These are phyloP conservation scores for Diaporthe sp. DNA, from an alignment of 2,329 filamentous ascomycete species.

Conservation along the genomic window DNA sequence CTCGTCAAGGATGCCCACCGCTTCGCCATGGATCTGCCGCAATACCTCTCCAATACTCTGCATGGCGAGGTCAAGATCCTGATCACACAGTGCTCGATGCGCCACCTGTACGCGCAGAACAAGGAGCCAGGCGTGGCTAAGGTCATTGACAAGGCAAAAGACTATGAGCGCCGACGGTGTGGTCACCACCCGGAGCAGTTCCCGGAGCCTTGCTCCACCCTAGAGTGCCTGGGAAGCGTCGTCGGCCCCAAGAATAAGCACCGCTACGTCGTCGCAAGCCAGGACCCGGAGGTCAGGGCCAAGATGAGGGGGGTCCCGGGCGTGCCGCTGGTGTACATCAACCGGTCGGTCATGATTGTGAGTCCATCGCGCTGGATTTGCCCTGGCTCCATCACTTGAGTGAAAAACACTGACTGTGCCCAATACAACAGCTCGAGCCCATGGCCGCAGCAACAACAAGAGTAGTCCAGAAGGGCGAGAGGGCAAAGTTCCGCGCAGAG, in stretches of 20 bases:
- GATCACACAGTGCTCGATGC: conserved; percentile 76
- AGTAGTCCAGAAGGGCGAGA: conserved; percentile 75
- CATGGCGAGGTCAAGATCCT: conserved; percentile 86
- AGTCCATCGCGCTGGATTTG: not conserved
- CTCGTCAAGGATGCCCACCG: conserved; percentile 84
- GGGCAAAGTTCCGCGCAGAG: conserved; percentile 78
- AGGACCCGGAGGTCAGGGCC: conserved; percentile 72
- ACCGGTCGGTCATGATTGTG: conserved; percentile 81
- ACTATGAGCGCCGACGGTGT: conserved; percentile 77
- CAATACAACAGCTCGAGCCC: conserved; percentile 58
- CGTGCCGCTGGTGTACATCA: conserved; percentile 82
- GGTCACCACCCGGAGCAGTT: conserved; percentile 80
- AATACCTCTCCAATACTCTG: conserved; percentile 35
- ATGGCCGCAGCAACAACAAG: conserved; percentile 76
- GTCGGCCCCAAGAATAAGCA: conserved; percentile 89
- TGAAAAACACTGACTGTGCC: not conserved
- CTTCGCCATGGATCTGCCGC: conserved; percentile 86
- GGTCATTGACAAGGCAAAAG: conserved; percentile 81
- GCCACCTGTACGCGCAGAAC: conserved; percentile 75
- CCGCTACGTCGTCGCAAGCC: conserved; percentile 81
- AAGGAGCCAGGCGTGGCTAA: conserved; percentile 61
- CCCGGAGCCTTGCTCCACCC: conserved; percentile 74
- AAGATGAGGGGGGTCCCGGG: conserved; percentile 75
- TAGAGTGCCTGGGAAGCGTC: conserved; percentile 78
- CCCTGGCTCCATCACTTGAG: not conserved